phyloP scores from a whole-genome alignment of 352 stramenopile species.

The Globisporangium cystogenes region DNA sequence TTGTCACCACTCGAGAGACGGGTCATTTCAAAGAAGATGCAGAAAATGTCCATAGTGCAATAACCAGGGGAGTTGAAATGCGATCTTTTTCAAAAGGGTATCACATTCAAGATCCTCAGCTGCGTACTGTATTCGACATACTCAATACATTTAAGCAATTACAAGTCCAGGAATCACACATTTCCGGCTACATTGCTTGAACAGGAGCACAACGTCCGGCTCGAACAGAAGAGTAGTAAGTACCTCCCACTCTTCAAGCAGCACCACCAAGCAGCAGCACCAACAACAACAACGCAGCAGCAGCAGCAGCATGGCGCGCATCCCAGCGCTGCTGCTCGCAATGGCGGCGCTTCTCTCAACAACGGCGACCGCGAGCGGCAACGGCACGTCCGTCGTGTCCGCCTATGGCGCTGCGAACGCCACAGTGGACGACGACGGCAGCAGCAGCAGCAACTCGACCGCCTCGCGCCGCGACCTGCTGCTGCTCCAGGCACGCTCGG shows the following conservation, averaged over 20 bases:
- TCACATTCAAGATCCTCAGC: no score
- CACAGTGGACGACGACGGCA: not conserved
- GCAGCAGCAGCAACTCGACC: conserved; percentile 2
- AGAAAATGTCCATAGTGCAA: not conserved
- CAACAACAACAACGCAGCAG: no score
- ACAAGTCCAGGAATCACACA: not conserved
- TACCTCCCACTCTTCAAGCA: no score
- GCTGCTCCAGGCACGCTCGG: conserved; percentile 32
- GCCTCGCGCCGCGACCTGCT: conserved; percentile 10
- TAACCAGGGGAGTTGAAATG: not conserved
- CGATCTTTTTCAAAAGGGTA: no score
- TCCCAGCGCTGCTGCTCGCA: conserved; percentile 1
- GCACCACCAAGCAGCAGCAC: not conserved
- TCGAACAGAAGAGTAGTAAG: no score
- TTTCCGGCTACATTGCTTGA: no score
- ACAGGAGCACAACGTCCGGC: no score
- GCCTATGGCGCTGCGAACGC: not conserved
- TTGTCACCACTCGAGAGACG: no score
- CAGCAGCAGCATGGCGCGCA: conserved; percentile 7
- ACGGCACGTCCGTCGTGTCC: conserved; percentile 2
- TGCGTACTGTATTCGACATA: not conserved
- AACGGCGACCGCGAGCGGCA: conserved; percentile 8
- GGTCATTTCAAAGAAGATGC: not conserved
- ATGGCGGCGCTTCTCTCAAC: conserved; percentile 3
- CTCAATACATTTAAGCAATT: not conserved